A percentile compares a stretch with the other conserved stretches of the same genome.
Evolutionary conservation across 441 rosid genomes (phyloP).

Genomic region (Pelargonium australe): DNA sequence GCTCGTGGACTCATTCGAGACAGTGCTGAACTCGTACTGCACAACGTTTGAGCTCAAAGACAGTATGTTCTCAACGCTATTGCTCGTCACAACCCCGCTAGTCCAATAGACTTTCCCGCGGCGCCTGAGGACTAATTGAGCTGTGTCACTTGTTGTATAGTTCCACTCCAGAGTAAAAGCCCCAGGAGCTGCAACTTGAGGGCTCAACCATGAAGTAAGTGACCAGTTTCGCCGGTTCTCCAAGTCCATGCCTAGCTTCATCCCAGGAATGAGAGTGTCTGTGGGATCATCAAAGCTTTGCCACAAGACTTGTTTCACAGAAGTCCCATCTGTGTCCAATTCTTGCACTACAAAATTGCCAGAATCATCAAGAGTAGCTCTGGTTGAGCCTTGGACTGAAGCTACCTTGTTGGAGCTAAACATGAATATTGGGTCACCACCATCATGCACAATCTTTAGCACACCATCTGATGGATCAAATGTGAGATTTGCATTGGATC

Average conservation of each 20-base stretch:
- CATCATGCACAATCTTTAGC: background rate
- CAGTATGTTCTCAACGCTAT: background rate
- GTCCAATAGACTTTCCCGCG: background rate
- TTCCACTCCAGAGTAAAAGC: background rate
- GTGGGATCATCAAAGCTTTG: conserved; percentile 54
- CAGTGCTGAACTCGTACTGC: background rate
- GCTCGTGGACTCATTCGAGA: background rate
- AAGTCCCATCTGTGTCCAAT: conserved; percentile 14
- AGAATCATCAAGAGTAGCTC: conserved; percentile 1
- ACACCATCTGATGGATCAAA: background rate
- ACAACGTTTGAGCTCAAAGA: background rate
- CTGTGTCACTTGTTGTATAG: conserved; percentile 20
- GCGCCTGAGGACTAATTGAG: background rate
- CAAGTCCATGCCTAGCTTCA: conserved; percentile 30
- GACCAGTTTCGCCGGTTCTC: conserved; percentile 12
- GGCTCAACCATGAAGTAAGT: background rate
- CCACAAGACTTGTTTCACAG: conserved; percentile 21
- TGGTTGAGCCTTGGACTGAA: background rate
- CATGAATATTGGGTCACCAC: conserved; percentile 7
- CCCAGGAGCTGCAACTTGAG: background rate
- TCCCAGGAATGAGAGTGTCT: conserved; percentile 30
- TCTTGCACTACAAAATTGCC: conserved; percentile 16
- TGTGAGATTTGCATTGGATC: conserved; percentile 28
- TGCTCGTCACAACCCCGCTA: background rate
- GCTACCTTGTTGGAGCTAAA: conserved; percentile 14